Conservation (phyloP, 352 stramenopile genomes). For the Aphanomyces invadans region DNA sequence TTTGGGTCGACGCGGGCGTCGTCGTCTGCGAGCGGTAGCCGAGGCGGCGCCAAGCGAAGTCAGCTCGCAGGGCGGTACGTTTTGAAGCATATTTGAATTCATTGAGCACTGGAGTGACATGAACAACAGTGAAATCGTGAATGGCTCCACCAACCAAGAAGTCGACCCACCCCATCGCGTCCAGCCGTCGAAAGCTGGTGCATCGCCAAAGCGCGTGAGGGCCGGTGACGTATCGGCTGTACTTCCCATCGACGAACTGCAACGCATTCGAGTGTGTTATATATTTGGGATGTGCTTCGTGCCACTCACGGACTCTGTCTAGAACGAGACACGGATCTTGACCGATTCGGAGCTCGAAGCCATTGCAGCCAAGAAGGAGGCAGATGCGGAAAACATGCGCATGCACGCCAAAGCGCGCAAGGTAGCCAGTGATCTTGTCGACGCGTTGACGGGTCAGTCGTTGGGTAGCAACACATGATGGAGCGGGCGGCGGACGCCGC, state of each 20-base stretch:
- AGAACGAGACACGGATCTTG: constrained; percentile 58
- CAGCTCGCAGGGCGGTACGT: constrained; percentile 49
- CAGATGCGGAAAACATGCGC: constrained; percentile 44
- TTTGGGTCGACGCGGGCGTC: constrained; percentile 37
- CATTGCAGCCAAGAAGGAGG: constrained; percentile 47
- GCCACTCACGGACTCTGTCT: constrained; percentile 49
- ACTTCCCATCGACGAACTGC: constrained; percentile 31
- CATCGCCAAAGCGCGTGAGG: not conserved
- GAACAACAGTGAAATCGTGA: constrained; percentile 46
- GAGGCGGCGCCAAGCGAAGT: constrained; percentile 42
- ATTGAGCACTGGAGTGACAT: no score
- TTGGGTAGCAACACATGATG: constrained; percentile 59
- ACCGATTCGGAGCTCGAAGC: constrained; percentile 43
- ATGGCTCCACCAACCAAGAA: constrained; percentile 29
- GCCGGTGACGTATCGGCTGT: constrained; percentile 11
- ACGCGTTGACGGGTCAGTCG: not conserved
- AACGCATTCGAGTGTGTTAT: constrained; percentile 16
- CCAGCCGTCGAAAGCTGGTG: not conserved
- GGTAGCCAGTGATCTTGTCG: constrained; percentile 12
- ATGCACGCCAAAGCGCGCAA: constrained; percentile 58
- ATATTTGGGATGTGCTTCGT: constrained; percentile 35
- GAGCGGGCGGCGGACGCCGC: constrained; percentile 56
- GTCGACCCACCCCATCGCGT: not conserved
- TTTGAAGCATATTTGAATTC: not conserved
- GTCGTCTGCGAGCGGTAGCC: no score